phyloP scores from a whole-genome alignment of 805 yeast species.

The Ogataea thermomethanolica region DNA sequence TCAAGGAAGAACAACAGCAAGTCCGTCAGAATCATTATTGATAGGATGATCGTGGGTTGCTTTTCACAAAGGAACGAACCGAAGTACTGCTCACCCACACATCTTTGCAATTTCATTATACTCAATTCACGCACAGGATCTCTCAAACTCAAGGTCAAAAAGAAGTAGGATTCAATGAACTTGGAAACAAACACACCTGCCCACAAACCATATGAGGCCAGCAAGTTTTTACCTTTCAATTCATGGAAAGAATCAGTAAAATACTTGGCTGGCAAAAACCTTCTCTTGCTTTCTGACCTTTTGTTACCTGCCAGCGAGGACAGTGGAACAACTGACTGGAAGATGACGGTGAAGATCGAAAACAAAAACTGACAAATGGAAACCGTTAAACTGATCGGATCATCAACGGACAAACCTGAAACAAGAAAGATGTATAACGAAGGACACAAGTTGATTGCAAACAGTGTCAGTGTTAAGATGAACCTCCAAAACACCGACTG shows the following conservation, averaged over 20 bases:
- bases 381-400: slow-evolving; percentile 39
- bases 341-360: slow-evolving; percentile 50
- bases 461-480: slow-evolving; percentile 37
- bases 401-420: slow-evolving; percentile 33
- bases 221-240: slow-evolving; percentile 48
- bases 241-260: slow-evolving; percentile 60
- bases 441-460: slow-evolving; percentile 49
- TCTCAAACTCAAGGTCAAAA: slow-evolving; percentile 64
- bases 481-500: slow-evolving; percentile 52
- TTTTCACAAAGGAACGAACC: slow-evolving; percentile 50
- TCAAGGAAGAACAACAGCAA: slow-evolving; percentile 70
- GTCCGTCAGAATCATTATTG: slow-evolving; percentile 56
- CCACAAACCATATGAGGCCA: slow-evolving; percentile 72
- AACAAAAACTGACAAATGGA: slow-evolving; percentile 54
- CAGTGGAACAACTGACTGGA: slow-evolving; percentile 61
- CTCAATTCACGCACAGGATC: slow-evolving; percentile 73
- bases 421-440: slow-evolving; percentile 46
- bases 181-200: slow-evolving; percentile 62
- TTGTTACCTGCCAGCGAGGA: slow-evolving; percentile 49
- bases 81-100: slow-evolving; percentile 58
- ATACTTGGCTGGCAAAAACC: slow-evolving; percentile 46
- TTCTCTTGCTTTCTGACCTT: slow-evolving; percentile 35
- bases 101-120: slow-evolving; percentile 49
- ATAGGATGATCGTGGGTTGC: slow-evolving; percentile 56
- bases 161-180: slow-evolving; percentile 74